These are phyloP conservation scores for Lactarius trivialis DNA, from an alignment of 768 basidiomycete genomes.

Conservation along the genomic window DNA sequence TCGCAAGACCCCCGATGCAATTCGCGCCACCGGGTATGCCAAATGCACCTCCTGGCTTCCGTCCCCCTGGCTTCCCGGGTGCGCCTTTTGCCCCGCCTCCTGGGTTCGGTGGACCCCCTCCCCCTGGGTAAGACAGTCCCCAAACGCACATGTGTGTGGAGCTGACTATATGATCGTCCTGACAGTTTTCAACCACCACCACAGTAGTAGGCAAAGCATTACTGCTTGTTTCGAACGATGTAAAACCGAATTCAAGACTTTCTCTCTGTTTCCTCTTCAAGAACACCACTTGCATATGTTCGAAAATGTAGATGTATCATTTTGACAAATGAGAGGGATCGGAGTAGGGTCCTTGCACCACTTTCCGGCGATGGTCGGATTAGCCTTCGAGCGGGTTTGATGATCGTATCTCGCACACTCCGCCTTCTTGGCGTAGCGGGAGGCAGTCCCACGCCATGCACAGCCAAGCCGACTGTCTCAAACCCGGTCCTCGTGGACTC, in stretches of 20 bases:
- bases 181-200: constrained; percentile 45
- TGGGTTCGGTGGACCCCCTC: constrained; percentile 70
- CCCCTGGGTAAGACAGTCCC: constrained; percentile 65
- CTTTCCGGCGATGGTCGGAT: neutral
- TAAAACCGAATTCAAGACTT: constrained; percentile 2
- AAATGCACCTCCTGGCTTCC: constrained; percentile 79
- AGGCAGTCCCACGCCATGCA: constrained; percentile 6
- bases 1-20: constrained; percentile 66
- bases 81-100: constrained; percentile 78
- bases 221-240: constrained; percentile 3
- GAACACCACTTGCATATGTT: neutral
- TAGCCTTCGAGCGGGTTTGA: neutral
- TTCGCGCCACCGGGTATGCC: constrained; percentile 71
- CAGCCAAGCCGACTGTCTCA: neutral
- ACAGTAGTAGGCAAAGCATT: constrained; percentile 30
- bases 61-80: constrained; percentile 77
- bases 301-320: constrained; percentile 19
- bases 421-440: neutral
- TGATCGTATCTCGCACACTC: neutral
- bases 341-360: neutral
- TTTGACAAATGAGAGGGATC: constrained; percentile 3
- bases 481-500: constrained; percentile 10
- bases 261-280: neutral
- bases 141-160: neutral
- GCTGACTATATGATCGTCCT: neutral